Base-by-base conservation (phyloP, 116 monocot species). In the Cymodocea nodosa region DNA sequence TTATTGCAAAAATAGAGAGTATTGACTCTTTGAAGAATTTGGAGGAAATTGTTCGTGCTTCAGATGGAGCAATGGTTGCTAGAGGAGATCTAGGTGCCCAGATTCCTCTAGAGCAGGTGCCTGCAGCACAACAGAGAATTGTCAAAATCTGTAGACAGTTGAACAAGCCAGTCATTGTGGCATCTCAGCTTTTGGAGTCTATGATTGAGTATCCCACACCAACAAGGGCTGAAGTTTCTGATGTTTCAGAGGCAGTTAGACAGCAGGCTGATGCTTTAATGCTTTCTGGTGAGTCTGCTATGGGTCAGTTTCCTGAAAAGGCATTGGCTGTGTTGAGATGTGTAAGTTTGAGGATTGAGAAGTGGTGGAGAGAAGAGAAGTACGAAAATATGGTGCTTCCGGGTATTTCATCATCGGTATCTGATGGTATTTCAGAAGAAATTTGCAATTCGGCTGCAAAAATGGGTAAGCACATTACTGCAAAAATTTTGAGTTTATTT, bases 391-490 rank as follows among this genome's bases (percentile, higher is more conserved):
- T 81, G 79, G 94, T 81, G 51, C 85, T 97, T 68, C 83, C 74
- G 39, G 83, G 83, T 69, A 70, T 90, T 59, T 78, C 87, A 68
- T 90, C 87, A 37, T 83, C 91, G 57, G 87, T 87, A 72, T 83
- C 91, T 15, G 95, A 80, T 56, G 83, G 81, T 61, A 88, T 97
- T 35, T 91, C 91, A 23, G 97, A 97, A 64, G 91, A 97, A 69
- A 97, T 97, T 10, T 97, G 97, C 82, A 97, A 91, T 79, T 97
- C 97, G 19, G 97, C 97, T 39, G 97, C 91, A 34, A 91, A 97
- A 79, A 97, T 97, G 83, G 97, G 97, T 97, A 84, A 72, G 76
- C 35, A 51, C 34, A 8, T 67, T 1, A 52, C 22, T 48, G 3
- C 5, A 10, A 11, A 44, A 64, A 10, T 65, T 49, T 50, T 35